Percentiles rank a stretch among this genome's conserved stretches.
phyloP scores from a whole-genome alignment of 805 yeast species.

The Hanseniaspora valbyensis region DNA sequence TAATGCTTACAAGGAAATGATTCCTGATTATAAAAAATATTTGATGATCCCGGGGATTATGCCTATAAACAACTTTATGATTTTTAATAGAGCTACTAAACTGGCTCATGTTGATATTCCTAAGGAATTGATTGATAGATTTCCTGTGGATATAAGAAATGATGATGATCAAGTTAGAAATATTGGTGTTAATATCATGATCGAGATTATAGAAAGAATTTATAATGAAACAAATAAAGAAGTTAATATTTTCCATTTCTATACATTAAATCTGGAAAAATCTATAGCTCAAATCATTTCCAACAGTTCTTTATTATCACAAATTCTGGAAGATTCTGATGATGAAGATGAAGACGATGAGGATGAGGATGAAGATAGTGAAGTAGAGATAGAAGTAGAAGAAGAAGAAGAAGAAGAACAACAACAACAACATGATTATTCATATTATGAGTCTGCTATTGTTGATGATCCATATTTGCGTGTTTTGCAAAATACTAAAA shows the following conservation, averaged over 20 bases:
- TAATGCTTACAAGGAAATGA: constrained; percentile 35
- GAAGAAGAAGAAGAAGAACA: constrained; percentile 18
- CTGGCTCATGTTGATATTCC: constrained; percentile 83
- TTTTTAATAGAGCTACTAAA: constrained; percentile 80
- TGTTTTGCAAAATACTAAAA: neutral
- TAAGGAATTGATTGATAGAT: constrained; percentile 35
- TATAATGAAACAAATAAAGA: constrained; percentile 43
- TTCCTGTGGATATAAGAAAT: constrained; percentile 45
- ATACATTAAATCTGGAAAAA: constrained; percentile 83
- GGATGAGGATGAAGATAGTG: constrained; percentile 30
- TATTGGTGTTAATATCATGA: constrained; percentile 66
- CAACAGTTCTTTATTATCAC: constrained; percentile 42
- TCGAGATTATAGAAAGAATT: constrained; percentile 51
- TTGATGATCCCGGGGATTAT: constrained; percentile 71
- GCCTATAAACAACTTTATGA: constrained; percentile 78
- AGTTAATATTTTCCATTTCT: constrained; percentile 81
- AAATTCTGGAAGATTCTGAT: constrained; percentile 33
- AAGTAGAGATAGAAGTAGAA: constrained; percentile 16
- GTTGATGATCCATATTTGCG: neutral
- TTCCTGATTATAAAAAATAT: constrained; percentile 30
- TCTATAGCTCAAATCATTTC: constrained; percentile 78
- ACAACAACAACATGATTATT: too few species aligned
- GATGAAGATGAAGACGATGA: constrained; percentile 28
- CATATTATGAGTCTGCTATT: too few species aligned
- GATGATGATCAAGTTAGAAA: constrained; percentile 75